A percentile compares a stretch with the other conserved stretches of the same genome.
phyloP scores from a whole-genome alignment of 2,329 filamentous ascomycete genomes.

The Diaporthe ampelina region DNA sequence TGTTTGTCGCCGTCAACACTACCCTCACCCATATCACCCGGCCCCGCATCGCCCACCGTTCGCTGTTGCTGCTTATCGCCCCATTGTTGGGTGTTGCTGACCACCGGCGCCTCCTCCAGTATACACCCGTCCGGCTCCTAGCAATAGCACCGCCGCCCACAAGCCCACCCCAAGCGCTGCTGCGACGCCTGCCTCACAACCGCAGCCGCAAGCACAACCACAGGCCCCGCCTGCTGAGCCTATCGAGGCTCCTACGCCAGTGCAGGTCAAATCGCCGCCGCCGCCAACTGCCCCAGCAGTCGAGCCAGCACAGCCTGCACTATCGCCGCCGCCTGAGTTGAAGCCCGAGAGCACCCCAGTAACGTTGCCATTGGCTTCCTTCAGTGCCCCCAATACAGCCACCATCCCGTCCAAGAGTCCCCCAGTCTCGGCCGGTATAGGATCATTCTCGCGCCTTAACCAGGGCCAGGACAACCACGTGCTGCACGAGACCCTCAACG shows the following conservation, averaged over 20 bases:
- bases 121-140: constrained; percentile 72
- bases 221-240: constrained; percentile 10
- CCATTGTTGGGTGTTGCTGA: constrained; percentile 31
- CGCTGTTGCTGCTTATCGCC: constrained; percentile 11
- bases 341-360: constrained; percentile 51
- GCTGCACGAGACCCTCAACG: constrained; percentile 93
- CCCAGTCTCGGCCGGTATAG: constrained; percentile 42
- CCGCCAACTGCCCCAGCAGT: constrained; percentile 34
- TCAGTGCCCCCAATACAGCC: constrained; percentile 47
- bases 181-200: constrained; percentile 26
- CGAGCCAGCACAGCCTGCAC: constrained; percentile 42
- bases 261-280: constrained; percentile 23
- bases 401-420: constrained; percentile 46
- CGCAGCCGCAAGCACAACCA: constrained; percentile 20
- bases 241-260: constrained; percentile 8
- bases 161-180: constrained; percentile 16
- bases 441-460: constrained; percentile 45
- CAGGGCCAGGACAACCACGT: constrained; percentile 77
- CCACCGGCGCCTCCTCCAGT: constrained; percentile 56
- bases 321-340: constrained; percentile 40
- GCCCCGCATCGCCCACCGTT: constrained; percentile 11
- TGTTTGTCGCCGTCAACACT: neutral
- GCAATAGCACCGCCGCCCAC: constrained; percentile 42
- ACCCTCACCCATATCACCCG: neutral
- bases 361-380: constrained; percentile 58